Evolutionary conservation across 352 stramenopile species (phyloP).

Genomic region (Phytophthora pini): DNA sequence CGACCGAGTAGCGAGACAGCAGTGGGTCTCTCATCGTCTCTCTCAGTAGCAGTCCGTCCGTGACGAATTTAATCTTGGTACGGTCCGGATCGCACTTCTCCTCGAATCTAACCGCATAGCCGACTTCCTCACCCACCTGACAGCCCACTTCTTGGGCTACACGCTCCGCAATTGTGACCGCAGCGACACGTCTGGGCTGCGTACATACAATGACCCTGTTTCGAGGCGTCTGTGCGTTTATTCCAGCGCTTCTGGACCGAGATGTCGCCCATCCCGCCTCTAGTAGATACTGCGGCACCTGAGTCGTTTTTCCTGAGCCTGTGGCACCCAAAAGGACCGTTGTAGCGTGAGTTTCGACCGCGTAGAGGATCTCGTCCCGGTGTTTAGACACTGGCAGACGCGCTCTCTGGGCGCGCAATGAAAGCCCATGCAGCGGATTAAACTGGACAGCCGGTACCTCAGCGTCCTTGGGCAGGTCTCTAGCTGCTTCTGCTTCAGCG

Average conservation of each 20-base stretch:
- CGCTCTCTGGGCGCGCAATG: conserved; percentile 62
- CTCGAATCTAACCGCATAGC: conserved; percentile 99
- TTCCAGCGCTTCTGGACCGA: conserved; percentile 7
- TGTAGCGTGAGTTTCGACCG: conserved; percentile 87
- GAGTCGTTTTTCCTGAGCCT: conserved; percentile 93
- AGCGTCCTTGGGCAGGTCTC: conserved; percentile 38
- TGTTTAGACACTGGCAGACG: conserved; percentile 90
- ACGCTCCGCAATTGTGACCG: conserved; percentile 97
- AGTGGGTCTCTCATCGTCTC: conserved; percentile 91
- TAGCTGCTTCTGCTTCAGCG: conserved; percentile 35
- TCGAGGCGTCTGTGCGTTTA: neutral
- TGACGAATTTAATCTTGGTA: conserved; percentile 99
- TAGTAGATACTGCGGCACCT: conserved; percentile 92
- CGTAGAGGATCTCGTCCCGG: conserved; percentile 90
- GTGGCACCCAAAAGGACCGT: conserved; percentile 94
- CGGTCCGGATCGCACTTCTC: conserved; percentile 85
- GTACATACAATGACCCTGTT: conserved; percentile 86
- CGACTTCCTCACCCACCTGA: conserved; percentile 93
- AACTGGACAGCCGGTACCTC: conserved; percentile 58
- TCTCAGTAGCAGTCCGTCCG: conserved; percentile 98
- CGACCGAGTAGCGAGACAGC: conserved; percentile 79
- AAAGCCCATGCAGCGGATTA: conserved; percentile 70
- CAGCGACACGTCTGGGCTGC: conserved; percentile 96
- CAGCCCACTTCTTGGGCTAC: conserved; percentile 98
- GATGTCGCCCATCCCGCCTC: conserved; percentile 88